Evolutionary conservation across 257 asterid genomes (phyloP).

Genomic region (Capsicum rhomboideum): DNA sequence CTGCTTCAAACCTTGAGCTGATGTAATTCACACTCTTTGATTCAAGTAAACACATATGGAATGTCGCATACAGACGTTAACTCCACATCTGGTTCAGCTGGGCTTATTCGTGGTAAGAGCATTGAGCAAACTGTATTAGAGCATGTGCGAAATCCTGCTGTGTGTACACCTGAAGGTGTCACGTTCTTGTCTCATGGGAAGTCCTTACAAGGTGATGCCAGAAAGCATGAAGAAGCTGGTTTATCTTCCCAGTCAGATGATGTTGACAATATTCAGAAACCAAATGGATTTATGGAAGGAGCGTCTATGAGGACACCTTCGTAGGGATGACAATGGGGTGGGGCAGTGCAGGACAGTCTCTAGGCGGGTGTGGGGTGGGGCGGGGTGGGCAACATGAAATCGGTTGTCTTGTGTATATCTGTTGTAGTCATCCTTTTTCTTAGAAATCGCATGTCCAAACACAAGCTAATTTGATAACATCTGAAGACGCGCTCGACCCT

Average conservation of each 20-base stretch:
- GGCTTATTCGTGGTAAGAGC: conserved; percentile 21
- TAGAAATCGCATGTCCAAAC: too few relatives aligned
- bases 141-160: conserved; percentile 21
- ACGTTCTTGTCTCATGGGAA: conserved; percentile 32
- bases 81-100: conserved; percentile 19
- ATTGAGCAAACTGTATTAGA: conserved; percentile 19
- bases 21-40: conserved; percentile 27
- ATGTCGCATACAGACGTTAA: conserved; percentile 17
- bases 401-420: too few relatives aligned
- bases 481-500: too few relatives aligned
- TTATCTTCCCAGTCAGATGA: conserved; percentile 19
- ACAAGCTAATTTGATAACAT: too few relatives aligned
- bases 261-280: conserved; percentile 12
- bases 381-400: too few relatives aligned
- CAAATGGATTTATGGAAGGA: conserved; percentile 19
- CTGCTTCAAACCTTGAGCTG: conserved; percentile 22
- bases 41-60: conserved; percentile 16
- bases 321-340: too few relatives aligned
- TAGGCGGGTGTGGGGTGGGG: too few relatives aligned
- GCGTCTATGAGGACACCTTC: conserved; percentile 35
- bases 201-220: conserved; percentile 18
- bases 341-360: too few relatives aligned
- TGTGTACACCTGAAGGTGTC: conserved; percentile 58
- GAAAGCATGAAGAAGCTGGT: conserved; percentile 27
- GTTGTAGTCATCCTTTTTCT: too few relatives aligned